Conservation (phyloP, 306 rosid genomes). For the Canavalia gladiata region DNA sequence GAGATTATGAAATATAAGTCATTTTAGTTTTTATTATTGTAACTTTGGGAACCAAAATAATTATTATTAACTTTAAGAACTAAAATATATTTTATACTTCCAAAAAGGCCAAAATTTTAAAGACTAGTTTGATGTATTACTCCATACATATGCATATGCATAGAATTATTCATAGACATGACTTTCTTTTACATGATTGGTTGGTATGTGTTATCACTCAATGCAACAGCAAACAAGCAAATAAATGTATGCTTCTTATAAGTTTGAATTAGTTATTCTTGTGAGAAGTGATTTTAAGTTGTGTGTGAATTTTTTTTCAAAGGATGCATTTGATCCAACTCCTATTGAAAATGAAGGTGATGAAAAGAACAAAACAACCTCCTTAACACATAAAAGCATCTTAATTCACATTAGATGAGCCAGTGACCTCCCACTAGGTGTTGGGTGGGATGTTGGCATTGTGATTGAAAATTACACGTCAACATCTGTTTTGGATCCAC, state of each 20-base stretch:
- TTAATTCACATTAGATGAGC: constrained; percentile 36
- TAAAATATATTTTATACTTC: too few relatives aligned
- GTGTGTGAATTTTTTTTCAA: neutral
- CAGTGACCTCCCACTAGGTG: neutral
- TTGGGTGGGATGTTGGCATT: constrained; percentile 26
- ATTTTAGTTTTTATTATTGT: too few relatives aligned
- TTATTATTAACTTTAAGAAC: too few relatives aligned
- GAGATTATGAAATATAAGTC: too few relatives aligned
- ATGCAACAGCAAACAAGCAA: neutral
- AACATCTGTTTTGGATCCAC: constrained; percentile 37
- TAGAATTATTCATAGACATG: neutral
- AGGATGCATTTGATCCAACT: constrained; percentile 3
- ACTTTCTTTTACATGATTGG: neutral
- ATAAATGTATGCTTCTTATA: neutral
- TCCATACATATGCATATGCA: neutral
- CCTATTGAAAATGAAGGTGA: constrained; percentile 7
- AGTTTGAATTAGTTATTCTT: too few relatives aligned
- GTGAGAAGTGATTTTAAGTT: neutral
- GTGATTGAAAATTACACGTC: constrained; percentile 26
- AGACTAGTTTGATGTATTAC: neutral
- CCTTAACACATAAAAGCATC: neutral
- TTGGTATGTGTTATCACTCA: neutral
- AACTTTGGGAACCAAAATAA: too few relatives aligned
- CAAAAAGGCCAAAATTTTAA: too few relatives aligned
- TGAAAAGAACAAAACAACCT: constrained; percentile 29